Percentiles rank a stretch among this genome's conserved stretches.
These are phyloP conservation scores for Fusarium sororula DNA, from an alignment of 2,329 filamentous ascomycete genomes.

Conservation along the genomic window DNA sequence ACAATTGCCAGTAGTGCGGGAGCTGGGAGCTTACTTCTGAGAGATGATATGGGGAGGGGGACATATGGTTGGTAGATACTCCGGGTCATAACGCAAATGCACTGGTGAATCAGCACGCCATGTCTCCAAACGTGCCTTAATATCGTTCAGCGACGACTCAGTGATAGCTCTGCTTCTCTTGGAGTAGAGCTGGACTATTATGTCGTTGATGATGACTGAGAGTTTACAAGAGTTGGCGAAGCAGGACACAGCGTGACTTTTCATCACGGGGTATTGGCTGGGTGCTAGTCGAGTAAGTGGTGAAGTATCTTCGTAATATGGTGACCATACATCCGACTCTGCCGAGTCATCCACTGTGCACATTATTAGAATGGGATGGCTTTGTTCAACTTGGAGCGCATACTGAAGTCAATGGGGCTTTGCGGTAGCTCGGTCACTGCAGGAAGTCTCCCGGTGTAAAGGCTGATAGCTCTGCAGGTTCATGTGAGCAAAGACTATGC, in stretches of 20 bases:
- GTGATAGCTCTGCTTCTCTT: neutral
- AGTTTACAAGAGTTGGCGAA: conserved; percentile 2
- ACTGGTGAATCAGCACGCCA: neutral
- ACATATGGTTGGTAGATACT: neutral
- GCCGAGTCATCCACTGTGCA: neutral
- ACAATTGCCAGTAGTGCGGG: no score
- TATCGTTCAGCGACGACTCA: neutral
- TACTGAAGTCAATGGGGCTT: conserved; percentile 6
- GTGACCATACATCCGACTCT: conserved; percentile 2
- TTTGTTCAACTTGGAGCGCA: neutral
- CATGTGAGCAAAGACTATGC: neutral
- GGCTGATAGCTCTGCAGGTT: neutral
- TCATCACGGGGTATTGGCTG: neutral
- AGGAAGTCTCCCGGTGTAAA: neutral
- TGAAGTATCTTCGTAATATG: neutral
- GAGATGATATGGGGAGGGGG: neutral
- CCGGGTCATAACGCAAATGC: neutral
- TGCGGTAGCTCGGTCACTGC: neutral
- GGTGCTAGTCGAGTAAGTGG: neutral
- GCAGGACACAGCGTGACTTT: neutral
- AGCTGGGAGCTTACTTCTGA: neutral
- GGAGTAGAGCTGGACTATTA: neutral
- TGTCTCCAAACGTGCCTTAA: neutral
- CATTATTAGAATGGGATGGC: neutral
- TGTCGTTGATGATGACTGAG: neutral